Evolutionary conservation across 192 early-diverging fungal genomes (phyloP), one percentile per base, ranked within the genome.

Genomic region (Coemansia sp.): DNA sequence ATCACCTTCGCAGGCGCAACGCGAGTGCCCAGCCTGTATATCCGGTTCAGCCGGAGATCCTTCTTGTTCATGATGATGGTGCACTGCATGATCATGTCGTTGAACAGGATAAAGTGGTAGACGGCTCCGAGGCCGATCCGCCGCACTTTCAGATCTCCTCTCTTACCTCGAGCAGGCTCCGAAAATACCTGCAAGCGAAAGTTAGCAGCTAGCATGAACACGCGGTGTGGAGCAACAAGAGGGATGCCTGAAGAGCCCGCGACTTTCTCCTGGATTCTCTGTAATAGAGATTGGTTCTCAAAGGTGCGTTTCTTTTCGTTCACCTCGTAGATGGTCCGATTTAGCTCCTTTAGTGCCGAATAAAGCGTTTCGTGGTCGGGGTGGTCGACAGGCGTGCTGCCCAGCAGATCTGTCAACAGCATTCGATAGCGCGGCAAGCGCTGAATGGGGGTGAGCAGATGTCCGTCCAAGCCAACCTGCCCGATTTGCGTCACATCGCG

Each of bases 371-470:
- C 73, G 54, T 92, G 85, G 73, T 98, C 94, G n/a, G 88, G 86
- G 54, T 96, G 91, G 37, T 78, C 76, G 22, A 77, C 72, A 3
- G 87, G 84, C 2, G 94, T 97, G 68, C 81, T 84, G 50, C 86
- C 72, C 14, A 96, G 75, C n/a, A 98, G 87, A 68, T 93, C 88
- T 14, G 88, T 84, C 25, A 98, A 81, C 14, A 98, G 82, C 42
- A 99, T 77, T 22, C 89, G 89, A 74, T 98, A 99, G 75, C 95
- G 84, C 14, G 95, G 95, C 37, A 99, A 85, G 6, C 97, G 87
- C 72, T 99, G 97, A 27, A 99, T 85, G 1, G 97, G 97, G 7
- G 96, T 83, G 22, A 98, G 83, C 50, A 97, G 71, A 69, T 89
- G 94, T 7, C 90, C 86, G 58, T 93, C 88, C 9, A 97, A 85